These are phyloP conservation scores for Lodderomyces orthopsilosis DNA, from an alignment of 1,139 yeast genomes.

Conservation along the genomic window DNA sequence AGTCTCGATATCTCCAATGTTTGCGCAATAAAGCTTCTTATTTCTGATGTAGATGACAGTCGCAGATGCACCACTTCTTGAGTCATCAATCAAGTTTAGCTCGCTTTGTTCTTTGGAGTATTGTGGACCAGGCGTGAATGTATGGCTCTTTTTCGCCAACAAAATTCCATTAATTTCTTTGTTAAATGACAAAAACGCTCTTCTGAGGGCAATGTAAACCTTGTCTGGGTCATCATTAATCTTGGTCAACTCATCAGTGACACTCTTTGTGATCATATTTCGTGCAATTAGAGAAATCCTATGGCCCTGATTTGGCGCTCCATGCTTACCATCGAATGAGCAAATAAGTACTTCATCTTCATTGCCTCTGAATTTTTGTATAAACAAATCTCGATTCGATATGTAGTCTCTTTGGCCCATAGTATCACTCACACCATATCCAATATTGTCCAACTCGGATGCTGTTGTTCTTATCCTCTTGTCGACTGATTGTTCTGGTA, in stretches of 20 bases:
- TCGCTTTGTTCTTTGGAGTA: conserved; percentile 42
- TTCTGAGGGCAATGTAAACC: conserved; percentile 67
- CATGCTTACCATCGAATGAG: conserved; percentile 81
- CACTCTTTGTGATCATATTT: conserved; percentile 61
- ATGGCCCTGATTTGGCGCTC: conserved; percentile 57
- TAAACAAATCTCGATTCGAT: conserved; percentile 78
- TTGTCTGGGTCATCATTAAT: conserved; percentile 40
- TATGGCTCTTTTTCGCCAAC: conserved; percentile 33
- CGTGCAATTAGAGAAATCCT: conserved; percentile 72
- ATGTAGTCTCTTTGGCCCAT: conserved; percentile 69
- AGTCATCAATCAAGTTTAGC: conserved; percentile 54
- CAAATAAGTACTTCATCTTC: conserved; percentile 72
- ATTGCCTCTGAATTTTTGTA: conserved; percentile 84
- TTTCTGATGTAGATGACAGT: conserved; percentile 78
- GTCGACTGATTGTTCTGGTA: conserved; percentile 84
- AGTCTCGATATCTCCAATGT: conserved; percentile 88
- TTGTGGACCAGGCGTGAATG: conserved; percentile 23
- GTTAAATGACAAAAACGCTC: conserved; percentile 76
- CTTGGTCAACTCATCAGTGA: conserved; percentile 61
- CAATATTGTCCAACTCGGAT: conserved; percentile 72
- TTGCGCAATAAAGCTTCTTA: conserved; percentile 72
- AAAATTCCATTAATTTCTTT: conserved; percentile 62
- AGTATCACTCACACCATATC: conserved; percentile 90
- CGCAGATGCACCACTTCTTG: conserved; percentile 81
- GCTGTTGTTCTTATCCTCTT: conserved; percentile 91